Percentiles rank a stretch among this genome's conserved stretches.
Conservation (phyloP, 306 rosid species). For the Erythrophleum fordii region DNA sequence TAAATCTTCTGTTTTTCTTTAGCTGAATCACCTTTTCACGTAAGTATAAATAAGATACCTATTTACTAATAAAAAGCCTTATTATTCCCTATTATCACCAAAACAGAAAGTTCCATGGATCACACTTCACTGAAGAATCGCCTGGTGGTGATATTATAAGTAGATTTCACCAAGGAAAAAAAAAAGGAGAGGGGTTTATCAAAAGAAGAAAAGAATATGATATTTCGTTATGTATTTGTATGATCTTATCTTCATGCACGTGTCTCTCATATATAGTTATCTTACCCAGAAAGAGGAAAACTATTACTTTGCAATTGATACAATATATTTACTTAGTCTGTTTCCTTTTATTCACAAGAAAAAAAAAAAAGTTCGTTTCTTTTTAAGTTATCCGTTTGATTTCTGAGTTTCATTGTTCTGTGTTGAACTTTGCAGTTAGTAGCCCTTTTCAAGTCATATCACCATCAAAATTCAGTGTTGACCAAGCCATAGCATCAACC, state of each 20-base stretch:
- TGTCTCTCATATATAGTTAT: not conserved
- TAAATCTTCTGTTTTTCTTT: constrained; percentile 19
- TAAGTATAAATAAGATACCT: constrained; percentile 31
- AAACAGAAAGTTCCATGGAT: constrained; percentile 5
- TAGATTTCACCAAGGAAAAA: not conserved
- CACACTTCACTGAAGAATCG: constrained; percentile 27
- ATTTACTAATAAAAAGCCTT: not conserved
- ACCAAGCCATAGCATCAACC: not conserved
- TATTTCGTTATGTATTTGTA: not conserved
- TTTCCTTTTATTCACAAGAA: not conserved
- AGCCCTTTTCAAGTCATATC: constrained; percentile 1
- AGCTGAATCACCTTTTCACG: constrained; percentile 27
- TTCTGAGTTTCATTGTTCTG: not conserved
- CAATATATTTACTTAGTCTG: not conserved
- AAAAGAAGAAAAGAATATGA: constrained; percentile 36
- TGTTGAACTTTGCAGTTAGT: not conserved
- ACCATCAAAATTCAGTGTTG: not conserved
- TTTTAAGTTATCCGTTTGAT: not conserved
- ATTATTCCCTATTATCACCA: not conserved
- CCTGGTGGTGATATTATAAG: constrained; percentile 24
- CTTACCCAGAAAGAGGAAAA: not conserved
- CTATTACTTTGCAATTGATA: not conserved
- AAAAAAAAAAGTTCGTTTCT: not conserved
- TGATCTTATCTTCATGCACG: not conserved
- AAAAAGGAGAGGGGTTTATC: not conserved